Evolutionary conservation across 352 stramenopile genomes (phyloP).

Genomic region (Hyaloperonospora arabidopsidis): DNA sequence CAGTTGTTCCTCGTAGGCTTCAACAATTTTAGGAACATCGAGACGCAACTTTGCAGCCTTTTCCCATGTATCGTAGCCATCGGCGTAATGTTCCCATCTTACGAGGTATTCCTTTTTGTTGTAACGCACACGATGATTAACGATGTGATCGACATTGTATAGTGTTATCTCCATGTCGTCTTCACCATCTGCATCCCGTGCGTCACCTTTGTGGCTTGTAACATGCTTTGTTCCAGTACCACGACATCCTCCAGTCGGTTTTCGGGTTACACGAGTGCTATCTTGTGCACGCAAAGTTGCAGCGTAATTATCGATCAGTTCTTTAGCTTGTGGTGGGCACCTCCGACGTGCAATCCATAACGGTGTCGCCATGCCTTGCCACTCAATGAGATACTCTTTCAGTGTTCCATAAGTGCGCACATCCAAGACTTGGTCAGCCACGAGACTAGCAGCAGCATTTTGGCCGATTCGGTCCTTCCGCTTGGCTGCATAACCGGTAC

Average conservation of each 20-base stretch:
- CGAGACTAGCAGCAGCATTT: slow-evolving; percentile 11
- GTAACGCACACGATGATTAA: slow-evolving; percentile 35
- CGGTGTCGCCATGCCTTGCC: slow-evolving; percentile 15
- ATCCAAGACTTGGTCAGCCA: slow-evolving; percentile 27
- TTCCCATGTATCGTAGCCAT: slow-evolving; percentile 64
- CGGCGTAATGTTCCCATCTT: slow-evolving; percentile 60
- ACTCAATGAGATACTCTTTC: slow-evolving; percentile 37
- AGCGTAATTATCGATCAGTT: slow-evolving; percentile 29
- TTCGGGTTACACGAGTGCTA: neutral
- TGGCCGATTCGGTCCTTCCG: slow-evolving; percentile 25
- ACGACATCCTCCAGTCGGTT: slow-evolving; percentile 2
- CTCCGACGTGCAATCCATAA: slow-evolving; percentile 35
- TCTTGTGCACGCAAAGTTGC: slow-evolving; percentile 7
- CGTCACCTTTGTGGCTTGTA: too few relatives aligned
- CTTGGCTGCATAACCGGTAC: neutral
- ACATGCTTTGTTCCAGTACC: neutral
- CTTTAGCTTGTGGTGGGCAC: slow-evolving; percentile 21
- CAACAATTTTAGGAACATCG: slow-evolving; percentile 46
- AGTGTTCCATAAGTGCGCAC: slow-evolving; percentile 14
- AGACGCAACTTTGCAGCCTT: slow-evolving; percentile 34
- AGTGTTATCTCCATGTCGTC: slow-evolving; percentile 12
- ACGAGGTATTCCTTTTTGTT: slow-evolving; percentile 53
- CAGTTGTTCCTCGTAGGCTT: slow-evolving; percentile 43
- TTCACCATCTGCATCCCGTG: neutral
- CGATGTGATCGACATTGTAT: slow-evolving; percentile 59